phyloP scores from a whole-genome alignment of 2,329 filamentous ascomycete genomes.

The Stenocarpella maydis region DNA sequence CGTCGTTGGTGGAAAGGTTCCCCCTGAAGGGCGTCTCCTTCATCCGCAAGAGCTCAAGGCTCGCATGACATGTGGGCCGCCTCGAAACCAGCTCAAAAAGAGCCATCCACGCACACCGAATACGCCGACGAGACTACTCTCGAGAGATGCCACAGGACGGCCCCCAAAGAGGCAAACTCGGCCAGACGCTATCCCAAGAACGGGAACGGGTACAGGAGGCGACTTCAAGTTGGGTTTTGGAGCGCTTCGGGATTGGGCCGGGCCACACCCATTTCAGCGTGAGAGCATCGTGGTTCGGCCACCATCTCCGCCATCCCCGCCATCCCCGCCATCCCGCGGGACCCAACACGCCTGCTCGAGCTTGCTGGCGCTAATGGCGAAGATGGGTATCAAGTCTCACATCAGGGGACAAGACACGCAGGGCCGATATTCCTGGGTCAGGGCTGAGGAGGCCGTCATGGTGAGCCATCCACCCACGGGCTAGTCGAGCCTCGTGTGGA shows the following conservation, averaged over 20 bases:
- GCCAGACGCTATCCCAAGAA: conserved; percentile 16
- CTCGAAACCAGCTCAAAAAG: conserved; percentile 1
- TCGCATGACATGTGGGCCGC: not conserved
- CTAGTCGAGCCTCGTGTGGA: conserved; percentile 20
- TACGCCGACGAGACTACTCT: not conserved
- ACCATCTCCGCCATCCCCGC: too few relatives aligned
- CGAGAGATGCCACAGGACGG: not conserved
- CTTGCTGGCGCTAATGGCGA: conserved; percentile 24
- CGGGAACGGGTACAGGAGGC: conserved; percentile 16
- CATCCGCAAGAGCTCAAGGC: not conserved
- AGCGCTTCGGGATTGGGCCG: conserved; percentile 20
- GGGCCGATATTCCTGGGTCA: conserved; percentile 31
- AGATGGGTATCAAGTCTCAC: conserved; percentile 14
- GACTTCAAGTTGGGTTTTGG: conserved; percentile 7
- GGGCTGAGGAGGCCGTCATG: not conserved
- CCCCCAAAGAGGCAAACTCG: not conserved
- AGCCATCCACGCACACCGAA: conserved; percentile 6
- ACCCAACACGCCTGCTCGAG: conserved; percentile 16
- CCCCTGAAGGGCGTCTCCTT: not conserved
- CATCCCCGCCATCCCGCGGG: conserved; percentile 8
- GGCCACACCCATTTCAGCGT: not conserved
- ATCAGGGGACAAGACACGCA: conserved; percentile 33
- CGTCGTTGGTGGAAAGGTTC: not conserved
- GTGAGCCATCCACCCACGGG: conserved; percentile 1
- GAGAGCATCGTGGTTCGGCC: conserved; percentile 15